Evolutionary conservation across 768 basidiomycete species (phyloP), one percentile per base, ranked within the genome.

Genomic region (Omphalotus guepiniiformis): DNA sequence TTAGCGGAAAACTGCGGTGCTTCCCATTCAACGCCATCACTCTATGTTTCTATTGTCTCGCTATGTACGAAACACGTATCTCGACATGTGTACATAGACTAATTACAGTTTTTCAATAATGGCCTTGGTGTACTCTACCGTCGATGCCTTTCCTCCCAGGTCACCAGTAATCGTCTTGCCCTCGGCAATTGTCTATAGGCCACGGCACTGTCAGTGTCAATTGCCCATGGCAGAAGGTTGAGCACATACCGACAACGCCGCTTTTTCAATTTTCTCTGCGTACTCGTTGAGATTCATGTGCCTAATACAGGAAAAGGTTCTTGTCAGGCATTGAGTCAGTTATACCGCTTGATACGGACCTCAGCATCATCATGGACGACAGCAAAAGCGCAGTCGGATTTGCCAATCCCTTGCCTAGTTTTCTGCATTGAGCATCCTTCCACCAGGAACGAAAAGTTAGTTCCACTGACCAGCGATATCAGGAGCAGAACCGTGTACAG

Each of bases 361-460:
- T 82, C 60, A 98, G 66, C 95, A 98, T 97, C 96, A 98, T 98
- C 52, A 98, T 71, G 48, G 92, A 93, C 53, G 91, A 94, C 53
- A 99, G 68, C 43, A 99, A 74, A 37, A 99, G 79, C 3, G 96
- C 96, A n/a, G 96, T 98, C n/a, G 96, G 96, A 75, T 99, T 99
- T 61, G 96, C 95, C 56, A 93, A 73, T 53, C 91, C 91, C 63
- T 92, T 89, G 60, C 90, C 88, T 87, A 15, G 8, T 16, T 15
- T n/a, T 41, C 6, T 13, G 19, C 23, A 11, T 16, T 48, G 18
- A 42, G 12, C 13, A 39, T 25, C 19, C 12, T 13, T n/a, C 40
- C 19, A 13, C 8, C 36, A 22, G 6, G 4, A 3, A n/a, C 15
- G n/a, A 25, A 28, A 27, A 39, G 12, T 9, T n/a, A n/a, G 42